Evolutionary conservation across 179 eudicot species (phyloP), one percentile per base, ranked within the genome.

Genomic region (Carnegiea gigantea): DNA sequence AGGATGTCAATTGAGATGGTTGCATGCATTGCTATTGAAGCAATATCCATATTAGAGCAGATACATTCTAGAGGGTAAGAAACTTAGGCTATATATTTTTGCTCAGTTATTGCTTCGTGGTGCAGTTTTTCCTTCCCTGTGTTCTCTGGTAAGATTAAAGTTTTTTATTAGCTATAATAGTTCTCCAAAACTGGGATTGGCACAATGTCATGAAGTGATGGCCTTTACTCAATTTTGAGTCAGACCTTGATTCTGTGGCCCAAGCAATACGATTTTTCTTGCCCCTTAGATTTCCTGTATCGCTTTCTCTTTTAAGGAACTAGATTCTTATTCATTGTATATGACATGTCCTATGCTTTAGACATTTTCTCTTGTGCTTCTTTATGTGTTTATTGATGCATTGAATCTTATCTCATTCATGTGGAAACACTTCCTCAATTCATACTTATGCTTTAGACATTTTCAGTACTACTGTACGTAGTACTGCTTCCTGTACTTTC

Each of bases 11-110:
- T 80, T 76, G 95, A 89, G 75, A 92, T 89, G 95, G 91, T 88
- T 59, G 90, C 97, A 17, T 93, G 97, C 89, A 93, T 93, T 81
- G 95, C 93, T 40, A 84, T 90, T 79, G 97, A 93, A 84, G 90
- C 97, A 74, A 84, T 93, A 62, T 93, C 95, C 75, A 93, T 93
- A 65, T 83, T 93, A 84, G 95, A 93, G 82, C 88, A 87, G 81
- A 83, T 92, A 89, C 97, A 93, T 80, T 78, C 91, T 8, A 88
- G 81, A 87, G 97, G 97, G 97, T 93, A 75, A 84, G 92, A 14
- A 38, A 48, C 18, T 60, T 60, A 8, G 15, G 18, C 20, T 28
- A 23, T 53, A 33, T 62, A 21, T 70, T 51, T 10, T 51, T 4
- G 7, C 75, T 73, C 46, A 15, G 43, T 21, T 77, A 4, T 62